Evolutionary conservation across 805 yeast genomes (phyloP).

Genomic region (Candida mattraensis): DNA sequence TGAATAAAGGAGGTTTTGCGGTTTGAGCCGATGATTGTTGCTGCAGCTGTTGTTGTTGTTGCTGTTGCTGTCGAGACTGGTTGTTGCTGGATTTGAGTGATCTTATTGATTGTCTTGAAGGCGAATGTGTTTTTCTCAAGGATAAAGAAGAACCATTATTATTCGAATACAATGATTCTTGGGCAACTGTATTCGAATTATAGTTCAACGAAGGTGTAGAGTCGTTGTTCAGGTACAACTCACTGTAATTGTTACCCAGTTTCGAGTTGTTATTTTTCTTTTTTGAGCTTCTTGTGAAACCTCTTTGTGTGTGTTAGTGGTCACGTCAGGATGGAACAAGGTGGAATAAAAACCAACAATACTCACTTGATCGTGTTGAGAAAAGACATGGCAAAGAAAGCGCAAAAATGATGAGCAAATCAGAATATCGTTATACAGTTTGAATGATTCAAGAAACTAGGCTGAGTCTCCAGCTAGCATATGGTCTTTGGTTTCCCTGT

Average conservation of each 20-base stretch:
- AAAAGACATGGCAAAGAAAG: slow-evolving; percentile 36
- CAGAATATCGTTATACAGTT: neutral
- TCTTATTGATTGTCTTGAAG: slow-evolving; percentile 45
- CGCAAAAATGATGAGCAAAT: neutral
- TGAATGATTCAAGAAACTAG: too few relatives aligned
- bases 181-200: slow-evolving; percentile 7
- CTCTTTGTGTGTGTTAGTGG: too few relatives aligned
- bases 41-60: slow-evolving; percentile 29
- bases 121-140: slow-evolving; percentile 46
- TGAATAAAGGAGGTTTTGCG: slow-evolving; percentile 56
- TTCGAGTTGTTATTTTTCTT: slow-evolving; percentile 33
- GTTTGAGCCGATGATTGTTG: slow-evolving; percentile 22
- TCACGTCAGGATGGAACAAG: slow-evolving; percentile 2
- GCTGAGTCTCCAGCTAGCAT: too few relatives aligned
- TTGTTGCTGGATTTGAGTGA: slow-evolving; percentile 20
- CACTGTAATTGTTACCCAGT: slow-evolving; percentile 26
- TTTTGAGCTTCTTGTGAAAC: slow-evolving; percentile 53
- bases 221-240: slow-evolving; percentile 25
- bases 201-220: slow-evolving; percentile 21
- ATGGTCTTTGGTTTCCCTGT: too few relatives aligned
- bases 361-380: slow-evolving; percentile 39
- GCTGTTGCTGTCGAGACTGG: slow-evolving; percentile 21
- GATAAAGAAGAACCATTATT: slow-evolving; percentile 48
- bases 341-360: too few relatives aligned
- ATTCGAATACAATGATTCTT: slow-evolving; percentile 34